Evolutionary conservation across 2,329 filamentous ascomycete species (phyloP).

Genomic region (Fusarium brachygibbosum): DNA sequence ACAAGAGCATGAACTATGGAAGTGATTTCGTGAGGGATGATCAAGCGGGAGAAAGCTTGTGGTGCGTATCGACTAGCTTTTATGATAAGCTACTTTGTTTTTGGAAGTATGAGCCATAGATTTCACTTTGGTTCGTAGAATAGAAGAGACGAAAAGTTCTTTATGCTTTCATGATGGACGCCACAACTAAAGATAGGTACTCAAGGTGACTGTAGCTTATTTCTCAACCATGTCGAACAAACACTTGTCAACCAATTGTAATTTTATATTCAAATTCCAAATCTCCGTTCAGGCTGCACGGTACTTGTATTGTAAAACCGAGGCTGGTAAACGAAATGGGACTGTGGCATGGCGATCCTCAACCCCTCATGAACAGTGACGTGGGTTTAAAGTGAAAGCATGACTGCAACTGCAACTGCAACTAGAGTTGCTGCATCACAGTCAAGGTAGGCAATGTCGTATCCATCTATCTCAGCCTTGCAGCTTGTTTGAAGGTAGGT

Average conservation of each 20-base stretch:
- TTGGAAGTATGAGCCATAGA: conserved; percentile 63
- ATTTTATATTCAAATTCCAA: not conserved
- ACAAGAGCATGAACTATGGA: conserved; percentile 96
- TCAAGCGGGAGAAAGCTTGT: conserved; percentile 47
- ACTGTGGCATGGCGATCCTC: conserved; percentile 22
- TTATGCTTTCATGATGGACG: not conserved
- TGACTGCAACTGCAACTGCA: not conserved
- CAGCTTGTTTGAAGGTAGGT: conserved; percentile 19
- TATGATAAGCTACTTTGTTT: conserved; percentile 79
- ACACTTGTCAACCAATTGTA: conserved; percentile 5
- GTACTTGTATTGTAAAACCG: conserved; percentile 9
- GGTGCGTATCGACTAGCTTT: conserved; percentile 79
- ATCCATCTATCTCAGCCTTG: conserved; percentile 36
- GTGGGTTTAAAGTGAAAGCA: conserved; percentile 20
- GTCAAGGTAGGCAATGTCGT: not conserved
- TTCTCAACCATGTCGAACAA: not conserved
- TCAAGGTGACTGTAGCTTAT: too few relatives aligned
- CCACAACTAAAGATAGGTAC: too few relatives aligned
- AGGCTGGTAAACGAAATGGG: conserved; percentile 29
- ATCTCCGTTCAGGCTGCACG: not conserved
- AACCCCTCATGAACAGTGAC: conserved; percentile 20
- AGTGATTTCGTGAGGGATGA: conserved; percentile 73
- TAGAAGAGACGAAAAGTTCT: not conserved
- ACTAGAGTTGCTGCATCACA: not conserved
- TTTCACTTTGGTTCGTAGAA: not conserved